Base-by-base conservation (phyloP, 345 rosid species). In the Linum tenue region DNA sequence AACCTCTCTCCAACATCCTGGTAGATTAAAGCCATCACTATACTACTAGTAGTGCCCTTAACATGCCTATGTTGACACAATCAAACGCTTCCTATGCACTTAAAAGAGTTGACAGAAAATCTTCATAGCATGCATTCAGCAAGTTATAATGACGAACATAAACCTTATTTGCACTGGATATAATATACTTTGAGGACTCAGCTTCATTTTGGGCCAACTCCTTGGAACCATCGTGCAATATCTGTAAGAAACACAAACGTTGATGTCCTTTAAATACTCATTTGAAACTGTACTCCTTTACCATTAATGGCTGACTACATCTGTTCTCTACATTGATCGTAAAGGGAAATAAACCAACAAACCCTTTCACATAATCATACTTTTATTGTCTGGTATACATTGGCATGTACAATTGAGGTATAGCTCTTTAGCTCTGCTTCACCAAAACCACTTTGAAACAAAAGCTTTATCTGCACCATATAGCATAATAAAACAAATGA, bases 371-470 rank as follows among this genome's bases (percentile, higher is more conserved):
- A 83, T 80, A 74, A 78, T 86, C 96, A 68, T 91, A 95, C 99
- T 87, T 95, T 95, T 83, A 95, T 87, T 76, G 95, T 88, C 86
- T 95, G 99, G 79, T 85, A 95, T 59, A 91, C 84, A 77, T 95
- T 95, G 80, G 96, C 99, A 73, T 95, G 96, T 68, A 91, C 86
- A 84, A 95, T 96, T 35, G 97, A 75, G 67, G 83, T 81, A 73
- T 91, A 95, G 80, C 87, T 91, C 85, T 80, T 89, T 67, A 88
- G 81, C 69, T 95, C 99, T 8, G 78, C 73, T 68, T 90, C 99
- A 56, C 89, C 97, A 62, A 90, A 95, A 14, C 99, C 99, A 66
- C 94, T 95, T 83, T 95, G 97, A 76, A 95, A 95, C 48, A 95
- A 76, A 67, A 95, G 97, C 71, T 91, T 95, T 72, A 95, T 91